These are phyloP conservation scores for Pichia heedii DNA, from an alignment of 805 yeast species.

Conservation along the genomic window DNA sequence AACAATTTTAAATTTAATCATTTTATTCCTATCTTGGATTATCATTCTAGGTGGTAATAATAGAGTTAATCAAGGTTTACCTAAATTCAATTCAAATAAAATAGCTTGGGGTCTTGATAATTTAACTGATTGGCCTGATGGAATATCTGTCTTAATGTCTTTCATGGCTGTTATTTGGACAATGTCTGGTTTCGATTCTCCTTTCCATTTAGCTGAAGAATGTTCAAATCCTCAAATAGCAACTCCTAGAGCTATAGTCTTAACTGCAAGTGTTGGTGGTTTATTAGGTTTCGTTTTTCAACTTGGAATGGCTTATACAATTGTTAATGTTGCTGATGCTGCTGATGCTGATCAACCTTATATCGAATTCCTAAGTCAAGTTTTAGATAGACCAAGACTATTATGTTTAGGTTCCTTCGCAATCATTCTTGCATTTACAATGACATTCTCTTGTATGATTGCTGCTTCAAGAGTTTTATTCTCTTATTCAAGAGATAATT, in stretches of 20 bases:
- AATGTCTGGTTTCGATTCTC: conserved; percentile 69
- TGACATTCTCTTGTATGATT: conserved; percentile 53
- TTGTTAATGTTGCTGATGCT: conserved; percentile 40
- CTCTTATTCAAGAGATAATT: conserved; percentile 61
- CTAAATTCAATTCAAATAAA: conserved; percentile 41
- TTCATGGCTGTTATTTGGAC: conserved; percentile 61
- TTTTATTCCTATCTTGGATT: conserved; percentile 43
- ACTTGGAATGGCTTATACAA: conserved; percentile 53
- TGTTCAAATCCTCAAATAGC: conserved; percentile 54
- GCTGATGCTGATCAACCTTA: conserved; percentile 50
- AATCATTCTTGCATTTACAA: conserved; percentile 35
- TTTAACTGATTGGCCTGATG: conserved; percentile 56
- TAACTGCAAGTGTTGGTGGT: conserved; percentile 50
- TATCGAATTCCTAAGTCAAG: conserved; percentile 44
- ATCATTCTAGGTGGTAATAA: conserved; percentile 44
- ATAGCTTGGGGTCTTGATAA: conserved; percentile 49
- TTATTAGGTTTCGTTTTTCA: conserved; percentile 47
- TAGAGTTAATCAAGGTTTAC: conserved; percentile 28
- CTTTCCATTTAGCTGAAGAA: conserved; percentile 70
- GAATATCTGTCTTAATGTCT: conserved; percentile 47
- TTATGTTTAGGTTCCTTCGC: conserved; percentile 37
- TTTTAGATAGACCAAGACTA: conserved; percentile 33
- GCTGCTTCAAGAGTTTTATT: conserved; percentile 60
- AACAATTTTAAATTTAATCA: conserved; percentile 39
- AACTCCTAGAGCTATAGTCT: conserved; percentile 58